Percentiles rank a stretch among this genome's conserved stretches.
phyloP scores from a whole-genome alignment of 768 basidiomycete species.

The Termitomyces eurrhizus region DNA sequence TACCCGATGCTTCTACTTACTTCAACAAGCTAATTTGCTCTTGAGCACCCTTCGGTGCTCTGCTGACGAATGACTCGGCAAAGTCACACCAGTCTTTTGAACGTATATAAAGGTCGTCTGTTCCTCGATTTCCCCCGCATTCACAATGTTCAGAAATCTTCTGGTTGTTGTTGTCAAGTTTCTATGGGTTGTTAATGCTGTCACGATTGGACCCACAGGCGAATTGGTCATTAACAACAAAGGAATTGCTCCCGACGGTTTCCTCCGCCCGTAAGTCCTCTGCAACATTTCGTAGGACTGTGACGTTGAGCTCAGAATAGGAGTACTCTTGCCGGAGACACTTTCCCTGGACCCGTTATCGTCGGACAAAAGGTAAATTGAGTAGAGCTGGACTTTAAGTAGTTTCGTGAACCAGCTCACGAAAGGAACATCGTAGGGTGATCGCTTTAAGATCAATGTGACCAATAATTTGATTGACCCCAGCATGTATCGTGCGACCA shows the following conservation, averaged over 20 bases:
- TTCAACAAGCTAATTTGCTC: neutral
- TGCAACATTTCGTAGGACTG: neutral
- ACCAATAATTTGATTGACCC: conserved; percentile 4
- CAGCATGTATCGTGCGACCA: conserved; percentile 7
- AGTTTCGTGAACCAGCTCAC: too few species aligned
- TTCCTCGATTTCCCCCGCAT: neutral
- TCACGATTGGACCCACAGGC: conserved; percentile 5
- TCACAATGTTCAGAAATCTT: neutral
- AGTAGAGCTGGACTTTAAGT: neutral
- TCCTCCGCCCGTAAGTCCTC: conserved; percentile 3
- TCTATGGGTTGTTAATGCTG: neutral
- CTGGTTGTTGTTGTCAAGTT: neutral
- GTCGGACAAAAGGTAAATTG: conserved; percentile 4
- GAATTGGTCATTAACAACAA: conserved; percentile 6
- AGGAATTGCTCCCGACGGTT: conserved; percentile 5
- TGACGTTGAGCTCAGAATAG: neutral
- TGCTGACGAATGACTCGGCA: neutral
- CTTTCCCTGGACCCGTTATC: conserved; percentile 3
- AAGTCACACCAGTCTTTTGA: neutral
- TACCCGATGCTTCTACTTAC: neutral
- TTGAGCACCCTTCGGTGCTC: neutral
- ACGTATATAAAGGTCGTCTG: neutral
- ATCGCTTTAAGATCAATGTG: conserved; percentile 4
- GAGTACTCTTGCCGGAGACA: conserved; percentile 3
- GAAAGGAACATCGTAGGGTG: neutral